These are phyloP conservation scores for Pseudonitzschia pungens DNA, from an alignment of 108 stramenopile genomes.

Conservation along the genomic window DNA sequence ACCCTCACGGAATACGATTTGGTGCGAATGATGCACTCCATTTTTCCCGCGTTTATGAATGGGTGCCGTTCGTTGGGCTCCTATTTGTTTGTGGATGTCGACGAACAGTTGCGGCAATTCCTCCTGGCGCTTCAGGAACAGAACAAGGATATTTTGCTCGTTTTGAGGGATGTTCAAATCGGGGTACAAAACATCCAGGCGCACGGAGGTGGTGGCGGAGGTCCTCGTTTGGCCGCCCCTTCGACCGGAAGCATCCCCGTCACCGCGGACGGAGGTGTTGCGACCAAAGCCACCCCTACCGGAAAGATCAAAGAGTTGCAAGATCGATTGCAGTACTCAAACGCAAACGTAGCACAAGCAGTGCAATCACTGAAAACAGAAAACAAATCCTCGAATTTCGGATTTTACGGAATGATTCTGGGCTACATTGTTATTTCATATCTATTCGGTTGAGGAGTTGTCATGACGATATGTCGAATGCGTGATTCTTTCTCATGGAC, in stretches of 20 bases:
- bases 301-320: constrained; percentile 88
- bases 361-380: constrained; percentile 67
- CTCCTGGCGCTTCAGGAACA: constrained; percentile 90
- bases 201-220: constrained; percentile 48
- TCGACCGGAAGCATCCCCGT: constrained; percentile 24
- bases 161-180: constrained; percentile 93
- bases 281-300: constrained; percentile 62
- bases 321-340: constrained; percentile 72
- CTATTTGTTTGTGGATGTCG: constrained; percentile 92
- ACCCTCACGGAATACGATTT: constrained; percentile 88
- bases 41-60: constrained; percentile 99
- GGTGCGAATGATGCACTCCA: constrained; percentile 85
- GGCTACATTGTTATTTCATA: constrained; percentile 90
- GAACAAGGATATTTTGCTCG: constrained; percentile 91
- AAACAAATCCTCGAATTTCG: constrained; percentile 65
- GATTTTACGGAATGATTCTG: constrained; percentile 90
- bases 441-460: constrained; percentile 53
- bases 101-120: constrained; percentile 85
- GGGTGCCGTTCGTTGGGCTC: constrained; percentile 93
- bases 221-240: constrained; percentile 38
- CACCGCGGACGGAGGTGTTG: constrained; percentile 35
- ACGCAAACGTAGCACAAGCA: constrained; percentile 81
- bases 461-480: too few relatives aligned
- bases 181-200: constrained; percentile 79
- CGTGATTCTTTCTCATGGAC: too few relatives aligned